Percentiles rank a stretch among this genome's conserved stretches.
Evolutionary conservation across 495 filamentous ascomycete species (phyloP).

Genomic region (Aspergillus heteromorphus): DNA sequence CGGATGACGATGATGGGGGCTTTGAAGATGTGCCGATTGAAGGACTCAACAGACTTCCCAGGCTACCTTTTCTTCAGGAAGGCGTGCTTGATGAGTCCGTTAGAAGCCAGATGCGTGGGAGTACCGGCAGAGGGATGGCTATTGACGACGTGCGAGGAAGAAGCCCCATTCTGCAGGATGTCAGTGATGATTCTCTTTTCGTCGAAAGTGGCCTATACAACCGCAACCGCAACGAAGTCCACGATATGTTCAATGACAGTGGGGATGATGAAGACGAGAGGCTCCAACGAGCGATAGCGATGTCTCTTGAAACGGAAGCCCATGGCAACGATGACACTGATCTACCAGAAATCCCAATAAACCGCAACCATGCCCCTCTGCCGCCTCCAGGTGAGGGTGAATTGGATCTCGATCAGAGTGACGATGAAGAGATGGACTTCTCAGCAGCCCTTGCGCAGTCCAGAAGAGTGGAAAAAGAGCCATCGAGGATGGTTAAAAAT

Average conservation of each 20-base stretch:
- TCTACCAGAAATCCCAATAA: conserved; percentile 31
- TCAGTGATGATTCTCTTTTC: conserved; percentile 61
- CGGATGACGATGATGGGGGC: conserved; percentile 55
- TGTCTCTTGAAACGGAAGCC: conserved; percentile 55
- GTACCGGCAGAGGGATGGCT: conserved; percentile 13
- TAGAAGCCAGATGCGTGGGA: conserved; percentile 27
- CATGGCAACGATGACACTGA: conserved; percentile 24
- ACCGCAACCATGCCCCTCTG: conserved; percentile 16
- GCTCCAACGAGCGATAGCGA: conserved; percentile 71
- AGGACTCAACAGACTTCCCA: conserved; percentile 85
- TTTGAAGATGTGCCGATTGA: conserved; percentile 97
- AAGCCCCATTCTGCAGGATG: conserved; percentile 15
- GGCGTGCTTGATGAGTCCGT: conserved; percentile 38
- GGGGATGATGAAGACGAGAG: conserved; percentile 64
- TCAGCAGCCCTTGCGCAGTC: conserved; percentile 38
- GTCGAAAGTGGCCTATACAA: conserved; percentile 40
- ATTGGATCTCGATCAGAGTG: conserved; percentile 26
- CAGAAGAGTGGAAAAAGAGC: conserved; percentile 26
- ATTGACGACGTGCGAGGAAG: conserved; percentile 28
- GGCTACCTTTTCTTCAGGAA: conserved; percentile 38
- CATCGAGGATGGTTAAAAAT: conserved; percentile 13
- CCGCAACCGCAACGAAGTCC: conserved; percentile 23
- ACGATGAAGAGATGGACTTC: conserved; percentile 43
- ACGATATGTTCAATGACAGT: conserved; percentile 40
- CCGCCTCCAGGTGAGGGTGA: conserved; percentile 8